Evolutionary conservation across 2,329 filamentous ascomycete genomes (phyloP).

Genomic region (Hypoxylon sp.): DNA sequence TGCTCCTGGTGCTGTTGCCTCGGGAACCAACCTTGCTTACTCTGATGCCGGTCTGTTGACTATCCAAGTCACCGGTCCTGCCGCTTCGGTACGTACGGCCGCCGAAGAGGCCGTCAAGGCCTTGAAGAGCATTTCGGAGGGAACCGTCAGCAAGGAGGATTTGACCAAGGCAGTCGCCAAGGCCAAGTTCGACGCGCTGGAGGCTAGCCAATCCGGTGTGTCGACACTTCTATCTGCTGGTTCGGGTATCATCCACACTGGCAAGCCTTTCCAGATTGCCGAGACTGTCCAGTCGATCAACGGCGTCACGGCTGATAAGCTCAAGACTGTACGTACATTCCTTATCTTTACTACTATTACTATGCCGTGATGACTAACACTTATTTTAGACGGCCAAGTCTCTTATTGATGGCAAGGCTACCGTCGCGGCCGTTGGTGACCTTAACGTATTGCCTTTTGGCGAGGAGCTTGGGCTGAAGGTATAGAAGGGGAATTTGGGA

Average conservation of each 20-base stretch:
- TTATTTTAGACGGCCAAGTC: conserved; percentile 82
- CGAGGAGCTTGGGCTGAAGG: conserved; percentile 92
- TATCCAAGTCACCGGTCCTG: conserved; percentile 83
- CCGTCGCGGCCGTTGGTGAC: conserved; percentile 91
- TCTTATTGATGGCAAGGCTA: conserved; percentile 89
- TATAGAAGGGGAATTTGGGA: conserved; percentile 73
- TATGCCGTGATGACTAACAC: conserved; percentile 49
- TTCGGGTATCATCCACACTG: conserved; percentile 83
- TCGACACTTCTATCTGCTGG: conserved; percentile 87
- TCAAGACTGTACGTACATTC: conserved; percentile 82
- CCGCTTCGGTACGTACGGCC: conserved; percentile 79
- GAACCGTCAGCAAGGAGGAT: conserved; percentile 84
- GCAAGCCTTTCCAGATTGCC: conserved; percentile 86
- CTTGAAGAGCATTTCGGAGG: conserved; percentile 84
- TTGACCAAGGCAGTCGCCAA: conserved; percentile 91
- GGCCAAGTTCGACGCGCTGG: conserved; percentile 93
- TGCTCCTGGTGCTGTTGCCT: conserved; percentile 76
- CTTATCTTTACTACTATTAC: conserved; percentile 10
- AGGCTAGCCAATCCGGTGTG: conserved; percentile 82
- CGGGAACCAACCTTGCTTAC: conserved; percentile 85
- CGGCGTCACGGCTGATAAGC: conserved; percentile 83
- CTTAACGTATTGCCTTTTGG: conserved; percentile 92
- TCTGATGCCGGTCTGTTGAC: conserved; percentile 94
- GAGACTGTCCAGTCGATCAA: conserved; percentile 85
- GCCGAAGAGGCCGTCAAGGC: conserved; percentile 84